phyloP scores from a whole-genome alignment of 2,329 filamentous ascomycete species.

The Lachnellula hyalina region DNA sequence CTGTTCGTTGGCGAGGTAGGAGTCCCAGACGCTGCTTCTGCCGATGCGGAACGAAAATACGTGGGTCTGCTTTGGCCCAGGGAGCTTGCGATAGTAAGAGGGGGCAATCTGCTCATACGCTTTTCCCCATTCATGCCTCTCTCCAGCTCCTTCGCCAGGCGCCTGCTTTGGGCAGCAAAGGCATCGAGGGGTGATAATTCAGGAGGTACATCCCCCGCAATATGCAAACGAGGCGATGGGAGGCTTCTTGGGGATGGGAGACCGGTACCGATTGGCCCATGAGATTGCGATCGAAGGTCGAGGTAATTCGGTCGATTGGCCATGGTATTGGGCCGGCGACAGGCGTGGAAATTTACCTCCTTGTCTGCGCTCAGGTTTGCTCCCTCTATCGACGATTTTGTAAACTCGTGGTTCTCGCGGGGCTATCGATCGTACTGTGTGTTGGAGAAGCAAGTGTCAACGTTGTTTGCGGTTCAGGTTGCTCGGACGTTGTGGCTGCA shows the following conservation, averaged over 20 bases:
- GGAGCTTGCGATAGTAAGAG: slow-evolving; percentile 76
- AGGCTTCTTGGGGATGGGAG: slow-evolving; percentile 23
- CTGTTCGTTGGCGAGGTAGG: slow-evolving; percentile 24
- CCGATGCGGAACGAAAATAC: slow-evolving; percentile 72
- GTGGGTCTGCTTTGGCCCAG: slow-evolving; percentile 72
- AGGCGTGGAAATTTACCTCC: not conserved
- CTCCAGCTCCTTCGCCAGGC: slow-evolving; percentile 82
- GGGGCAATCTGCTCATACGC: slow-evolving; percentile 79
- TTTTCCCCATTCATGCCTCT: slow-evolving; percentile 68
- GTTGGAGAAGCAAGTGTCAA: slow-evolving; percentile 1
- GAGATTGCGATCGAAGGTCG: slow-evolving; percentile 29
- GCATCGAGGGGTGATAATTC: slow-evolving; percentile 92
- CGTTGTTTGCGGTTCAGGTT: slow-evolving; percentile 4
- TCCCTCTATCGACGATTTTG: slow-evolving; percentile 1
- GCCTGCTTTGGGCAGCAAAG: slow-evolving; percentile 84
- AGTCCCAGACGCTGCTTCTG: slow-evolving; percentile 46
- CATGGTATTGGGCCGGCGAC: slow-evolving; percentile 19
- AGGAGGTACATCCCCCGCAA: slow-evolving; percentile 77
- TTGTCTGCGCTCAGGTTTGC: not conserved
- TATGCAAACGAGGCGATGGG: slow-evolving; percentile 66
- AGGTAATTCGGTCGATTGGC: slow-evolving; percentile 28
- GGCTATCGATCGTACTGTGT: not conserved
- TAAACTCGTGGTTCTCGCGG: not conserved
- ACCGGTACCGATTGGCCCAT: slow-evolving; percentile 21
- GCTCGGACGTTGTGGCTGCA: slow-evolving; percentile 13